Evolutionary conservation across 1,284 basidiomycete species (phyloP).

Genomic region (Irpex sp.): DNA sequence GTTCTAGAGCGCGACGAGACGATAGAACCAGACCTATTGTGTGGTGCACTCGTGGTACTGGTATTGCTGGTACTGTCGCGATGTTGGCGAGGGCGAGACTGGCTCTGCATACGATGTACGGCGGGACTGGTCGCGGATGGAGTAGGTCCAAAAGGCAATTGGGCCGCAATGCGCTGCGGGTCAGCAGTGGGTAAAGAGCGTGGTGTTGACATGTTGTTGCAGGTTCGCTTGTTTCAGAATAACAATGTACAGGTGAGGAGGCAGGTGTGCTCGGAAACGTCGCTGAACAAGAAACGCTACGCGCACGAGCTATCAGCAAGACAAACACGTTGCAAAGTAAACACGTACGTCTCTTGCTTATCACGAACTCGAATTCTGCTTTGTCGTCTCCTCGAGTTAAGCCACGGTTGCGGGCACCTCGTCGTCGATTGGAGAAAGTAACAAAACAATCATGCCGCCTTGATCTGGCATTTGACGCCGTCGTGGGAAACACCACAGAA

Average conservation of each 20-base stretch:
- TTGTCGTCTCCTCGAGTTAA: neutral
- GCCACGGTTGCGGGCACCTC: neutral
- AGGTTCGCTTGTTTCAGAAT: neutral
- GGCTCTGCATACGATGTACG: conserved; percentile 14
- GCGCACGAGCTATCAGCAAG: conserved; percentile 1
- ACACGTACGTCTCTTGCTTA: neutral
- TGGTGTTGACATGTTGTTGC: conserved; percentile 25
- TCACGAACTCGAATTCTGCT: neutral
- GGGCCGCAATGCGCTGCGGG: conserved; percentile 25
- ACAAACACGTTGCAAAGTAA: neutral
- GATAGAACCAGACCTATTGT: conserved; percentile 23
- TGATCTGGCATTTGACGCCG: neutral
- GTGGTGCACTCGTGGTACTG: conserved; percentile 9
- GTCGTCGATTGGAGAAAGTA: neutral
- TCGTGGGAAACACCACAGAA: neutral
- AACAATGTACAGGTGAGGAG: conserved; percentile 22
- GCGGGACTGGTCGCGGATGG: conserved; percentile 21
- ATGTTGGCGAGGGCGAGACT: conserved; percentile 14
- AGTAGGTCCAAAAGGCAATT: conserved; percentile 28
- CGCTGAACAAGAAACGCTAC: conserved; percentile 1
- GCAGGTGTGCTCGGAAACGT: neutral
- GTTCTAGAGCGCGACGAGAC: conserved; percentile 22
- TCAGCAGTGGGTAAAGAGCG: conserved; percentile 27
- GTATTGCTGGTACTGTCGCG: conserved; percentile 15
- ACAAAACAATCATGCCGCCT: neutral